These are phyloP conservation scores for Chaetoscypha palmicola DNA, from an alignment of 2,329 filamentous ascomycete species.

Conservation along the genomic window DNA sequence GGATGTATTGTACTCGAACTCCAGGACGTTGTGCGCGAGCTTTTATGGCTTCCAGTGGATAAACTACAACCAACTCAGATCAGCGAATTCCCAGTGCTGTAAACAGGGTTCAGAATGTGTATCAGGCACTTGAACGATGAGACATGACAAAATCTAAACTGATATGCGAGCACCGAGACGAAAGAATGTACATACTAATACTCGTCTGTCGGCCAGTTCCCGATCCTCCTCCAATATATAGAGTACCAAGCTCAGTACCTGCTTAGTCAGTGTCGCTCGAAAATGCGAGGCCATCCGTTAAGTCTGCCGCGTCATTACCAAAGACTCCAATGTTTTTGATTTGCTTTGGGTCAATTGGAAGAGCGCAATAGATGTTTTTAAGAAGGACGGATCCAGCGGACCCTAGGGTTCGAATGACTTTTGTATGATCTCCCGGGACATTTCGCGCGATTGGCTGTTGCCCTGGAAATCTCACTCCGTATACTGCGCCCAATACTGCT, in stretches of 20 bases:
- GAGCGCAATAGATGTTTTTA: conserved; percentile 55
- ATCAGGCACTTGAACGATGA: no score
- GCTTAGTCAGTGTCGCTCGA: not conserved
- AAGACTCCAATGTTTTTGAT: conserved; percentile 46
- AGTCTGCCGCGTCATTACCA: conserved; percentile 46
- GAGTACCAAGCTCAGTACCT: conserved; percentile 14
- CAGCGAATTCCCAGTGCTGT: no score
- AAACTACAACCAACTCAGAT: conserved; percentile 29
- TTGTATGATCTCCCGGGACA: conserved; percentile 39
- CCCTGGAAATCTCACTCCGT: conserved; percentile 38
- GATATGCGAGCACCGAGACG: no score
- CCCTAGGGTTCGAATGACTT: conserved; percentile 36
- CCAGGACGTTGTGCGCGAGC: conserved; percentile 8
- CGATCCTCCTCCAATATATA: conserved; percentile 21
- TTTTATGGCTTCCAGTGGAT: conserved; percentile 51
- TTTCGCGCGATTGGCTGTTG: conserved; percentile 33
- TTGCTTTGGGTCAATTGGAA: conserved; percentile 39
- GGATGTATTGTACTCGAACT: conserved; percentile 15
- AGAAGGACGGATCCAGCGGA: conserved; percentile 58
- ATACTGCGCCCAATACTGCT: not conserved
- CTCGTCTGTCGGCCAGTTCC: conserved; percentile 51
- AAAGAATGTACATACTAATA: conserved; percentile 30
- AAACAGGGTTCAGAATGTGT: no score
- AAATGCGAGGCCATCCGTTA: conserved; percentile 52
- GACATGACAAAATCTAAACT: no score